These are phyloP conservation scores for Salix udensis DNA, from an alignment of 345 rosid species.

Conservation along the genomic window DNA sequence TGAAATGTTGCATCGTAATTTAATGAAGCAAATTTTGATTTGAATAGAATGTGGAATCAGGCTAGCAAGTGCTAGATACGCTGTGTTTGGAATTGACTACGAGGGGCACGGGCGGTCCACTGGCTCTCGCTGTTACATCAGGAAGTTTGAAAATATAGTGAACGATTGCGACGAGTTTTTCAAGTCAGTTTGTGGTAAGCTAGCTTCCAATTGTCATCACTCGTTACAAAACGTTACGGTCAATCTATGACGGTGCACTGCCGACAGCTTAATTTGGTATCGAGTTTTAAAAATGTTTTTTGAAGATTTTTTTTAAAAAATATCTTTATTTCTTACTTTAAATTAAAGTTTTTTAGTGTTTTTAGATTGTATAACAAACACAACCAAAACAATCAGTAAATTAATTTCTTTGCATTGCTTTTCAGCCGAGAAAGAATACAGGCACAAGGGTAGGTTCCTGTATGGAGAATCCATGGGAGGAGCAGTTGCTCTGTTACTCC, in stretches of 20 bases:
- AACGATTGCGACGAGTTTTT: slow-evolving; percentile 72
- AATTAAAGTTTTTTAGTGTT: no score
- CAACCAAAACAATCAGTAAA: no score
- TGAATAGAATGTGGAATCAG: slow-evolving; percentile 71
- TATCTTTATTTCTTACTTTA: no score
- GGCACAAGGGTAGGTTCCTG: slow-evolving; percentile 73
- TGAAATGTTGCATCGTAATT: background rate
- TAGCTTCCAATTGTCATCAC: background rate
- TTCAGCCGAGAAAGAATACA: slow-evolving; percentile 68
- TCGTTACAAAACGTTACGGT: background rate
- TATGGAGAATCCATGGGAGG: slow-evolving; percentile 99
- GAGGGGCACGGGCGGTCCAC: slow-evolving; percentile 87
- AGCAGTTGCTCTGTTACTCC: slow-evolving; percentile 79
- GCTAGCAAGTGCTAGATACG: slow-evolving; percentile 68
- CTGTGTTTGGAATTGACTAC: slow-evolving; percentile 85
- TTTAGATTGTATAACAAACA: no score
- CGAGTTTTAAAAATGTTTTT: no score
- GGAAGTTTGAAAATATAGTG: slow-evolving; percentile 62
- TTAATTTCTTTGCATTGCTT: background rate
- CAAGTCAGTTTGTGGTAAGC: slow-evolving; percentile 62
- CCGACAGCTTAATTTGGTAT: background rate
- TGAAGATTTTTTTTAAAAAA: no score
- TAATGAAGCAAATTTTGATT: background rate
- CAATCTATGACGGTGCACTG: background rate
- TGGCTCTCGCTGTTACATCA: slow-evolving; percentile 91